Base-by-base conservation (phyloP, 2,329 filamentous ascomycete species). In the Aspergillus japonicus region DNA sequence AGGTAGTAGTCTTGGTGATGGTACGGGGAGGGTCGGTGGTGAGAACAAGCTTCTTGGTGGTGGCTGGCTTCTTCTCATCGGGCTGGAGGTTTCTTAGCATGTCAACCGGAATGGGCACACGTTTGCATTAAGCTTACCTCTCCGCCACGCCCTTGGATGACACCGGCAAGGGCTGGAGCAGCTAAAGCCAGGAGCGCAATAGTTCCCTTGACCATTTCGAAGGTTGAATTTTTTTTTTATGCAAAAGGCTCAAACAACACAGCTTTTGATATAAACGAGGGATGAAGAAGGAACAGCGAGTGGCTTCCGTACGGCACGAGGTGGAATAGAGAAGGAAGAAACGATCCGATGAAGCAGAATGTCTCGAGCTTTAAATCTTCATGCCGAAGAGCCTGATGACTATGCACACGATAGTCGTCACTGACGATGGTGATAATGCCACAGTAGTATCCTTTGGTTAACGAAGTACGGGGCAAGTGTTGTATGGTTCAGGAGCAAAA, bases 171-270 rank as follows among this genome's bases (percentile, higher is more conserved):
- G 50, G 70, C 73, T 47, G 73, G 73, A 66, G 68, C 68, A 59
- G 72, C 69, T 62, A 76, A 66, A 55, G 71, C 73, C 66, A 76
- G 61, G 57, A 76, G 61, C 60, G 73, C 69, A 65, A 75, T 55
- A 64, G 69, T 67, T 63, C 63, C 63, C 55, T 73, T 73, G 62
- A 76, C 69, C 74, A 76, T 76, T 62, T 70, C 65, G 71, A 65
- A 61, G 59, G 54, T 64, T 66, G 60, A 57, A 58, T 14, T 16
- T 21, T 35, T 14, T 26, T 14, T 48, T 58, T 47, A 65, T 52
- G 56, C 57, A 56, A 56, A 26, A 54, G 56, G 51, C 62, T 62
- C 61, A 58, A 50, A 65, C 47, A 60, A 60, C 49, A 59, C 50
- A 57, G 58, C 23, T 33, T 55, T 61, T 57, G 24, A 23, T 52